These are phyloP conservation scores for Sporothrix humicola DNA, from an alignment of 2,329 filamentous ascomycete species.

Conservation along the genomic window DNA sequence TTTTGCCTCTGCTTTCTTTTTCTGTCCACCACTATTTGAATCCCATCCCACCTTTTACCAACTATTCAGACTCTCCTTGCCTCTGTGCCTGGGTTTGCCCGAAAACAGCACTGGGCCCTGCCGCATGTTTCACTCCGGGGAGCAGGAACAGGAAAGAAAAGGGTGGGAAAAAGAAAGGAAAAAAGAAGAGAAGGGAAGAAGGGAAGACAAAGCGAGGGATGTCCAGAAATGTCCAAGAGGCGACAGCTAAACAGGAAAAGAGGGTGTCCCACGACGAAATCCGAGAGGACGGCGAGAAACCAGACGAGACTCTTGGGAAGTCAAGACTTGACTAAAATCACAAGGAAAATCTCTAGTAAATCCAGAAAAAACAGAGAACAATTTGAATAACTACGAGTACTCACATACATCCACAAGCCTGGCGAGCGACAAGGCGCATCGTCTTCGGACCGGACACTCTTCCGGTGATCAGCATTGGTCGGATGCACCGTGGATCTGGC, in stretches of 20 bases:
- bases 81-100: not conserved
- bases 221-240: no score
- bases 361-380: not conserved
- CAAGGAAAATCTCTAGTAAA: not conserved
- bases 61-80: not conserved
- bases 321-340: not conserved
- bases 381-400: no score
- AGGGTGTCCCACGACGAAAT: constrained; percentile 10
- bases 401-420: not conserved
- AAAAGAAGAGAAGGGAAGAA: not conserved
- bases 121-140: constrained; percentile 11
- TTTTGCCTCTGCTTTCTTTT: not conserved
- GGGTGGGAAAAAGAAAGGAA: not conserved
- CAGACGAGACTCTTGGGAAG: not conserved
- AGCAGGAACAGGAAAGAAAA: not conserved
- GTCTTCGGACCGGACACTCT: not conserved
- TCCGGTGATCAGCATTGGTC: constrained; percentile 12
- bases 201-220: no score
- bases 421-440: not conserved
- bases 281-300: not conserved
- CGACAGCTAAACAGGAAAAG: not conserved
- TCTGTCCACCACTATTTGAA: not conserved
- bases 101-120: not conserved
- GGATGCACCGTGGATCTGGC: not conserved
- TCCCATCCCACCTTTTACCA: not conserved